phyloP scores from a whole-genome alignment of 371 early-diverging fungal species.

The Mucor piriformis region DNA sequence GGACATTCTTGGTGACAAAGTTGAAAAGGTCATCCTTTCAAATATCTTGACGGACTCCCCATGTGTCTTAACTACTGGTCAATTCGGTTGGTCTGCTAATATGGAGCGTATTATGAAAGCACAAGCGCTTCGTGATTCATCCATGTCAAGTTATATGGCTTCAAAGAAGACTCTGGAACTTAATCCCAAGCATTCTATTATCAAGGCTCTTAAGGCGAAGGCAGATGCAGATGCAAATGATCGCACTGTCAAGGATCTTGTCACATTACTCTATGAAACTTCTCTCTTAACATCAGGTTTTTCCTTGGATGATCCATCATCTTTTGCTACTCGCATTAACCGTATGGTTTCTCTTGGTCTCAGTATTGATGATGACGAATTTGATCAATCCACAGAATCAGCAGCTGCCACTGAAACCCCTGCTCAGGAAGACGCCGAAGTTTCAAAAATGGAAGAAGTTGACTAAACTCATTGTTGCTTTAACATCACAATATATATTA shows the following conservation, averaged over 20 bases:
- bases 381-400: slow-evolving; percentile 32
- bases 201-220: slow-evolving; percentile 89
- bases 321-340: slow-evolving; percentile 91
- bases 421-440: slow-evolving; percentile 63
- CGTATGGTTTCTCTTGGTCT: slow-evolving; percentile 96
- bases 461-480: slow-evolving; percentile 60
- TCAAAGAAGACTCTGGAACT: slow-evolving; percentile 98
- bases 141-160: slow-evolving; percentile 96
- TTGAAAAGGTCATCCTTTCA: slow-evolving; percentile 97
- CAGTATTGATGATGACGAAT: slow-evolving; percentile 73
- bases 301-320: slow-evolving; percentile 88
- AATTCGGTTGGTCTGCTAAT: slow-evolving; percentile 98
- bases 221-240: slow-evolving; percentile 86
- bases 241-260: slow-evolving; percentile 92
- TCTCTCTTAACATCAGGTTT: slow-evolving; percentile 92
- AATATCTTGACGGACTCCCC: slow-evolving; percentile 95
- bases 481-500: too few relatives aligned
- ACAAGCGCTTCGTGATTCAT: slow-evolving; percentile 95
- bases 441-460: slow-evolving; percentile 94
- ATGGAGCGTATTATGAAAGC: slow-evolving; percentile 99
- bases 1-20: slow-evolving; percentile 93
- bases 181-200: slow-evolving; percentile 93
- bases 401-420: slow-evolving; percentile 29
- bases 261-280: slow-evolving; percentile 88
- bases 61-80: slow-evolving; percentile 95